Percentiles rank a stretch among this genome's conserved stretches.
These are phyloP conservation scores for Sphaerulina vaccinii DNA, from an alignment of 2,329 filamentous ascomycete species.

Conservation along the genomic window DNA sequence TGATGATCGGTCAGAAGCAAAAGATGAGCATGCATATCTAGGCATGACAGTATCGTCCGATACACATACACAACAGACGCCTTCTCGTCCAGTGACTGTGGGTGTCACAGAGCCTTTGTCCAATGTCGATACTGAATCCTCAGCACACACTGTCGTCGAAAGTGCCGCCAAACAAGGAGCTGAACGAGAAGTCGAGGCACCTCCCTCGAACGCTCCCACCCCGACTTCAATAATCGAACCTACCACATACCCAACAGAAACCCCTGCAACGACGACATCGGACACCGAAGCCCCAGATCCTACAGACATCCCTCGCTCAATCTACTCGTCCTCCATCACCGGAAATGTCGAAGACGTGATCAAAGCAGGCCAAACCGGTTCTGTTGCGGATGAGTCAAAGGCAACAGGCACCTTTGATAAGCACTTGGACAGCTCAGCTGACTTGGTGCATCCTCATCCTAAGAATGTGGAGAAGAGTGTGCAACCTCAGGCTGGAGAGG, in stretches of 20 bases:
- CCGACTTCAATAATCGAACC: conserved; percentile 10
- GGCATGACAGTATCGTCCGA: background rate
- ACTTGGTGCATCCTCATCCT: conserved; percentile 38
- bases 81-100: conserved; percentile 1
- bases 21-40: background rate
- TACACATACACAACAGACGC: background rate
- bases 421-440: conserved; percentile 32
- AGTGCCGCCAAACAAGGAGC: conserved; percentile 27
- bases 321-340: conserved; percentile 29
- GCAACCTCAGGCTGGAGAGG: conserved; percentile 37
- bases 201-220: conserved; percentile 26
- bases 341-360: conserved; percentile 20
- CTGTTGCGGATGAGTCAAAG: conserved; percentile 27
- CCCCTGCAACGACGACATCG: background rate
- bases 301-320: conserved; percentile 14
- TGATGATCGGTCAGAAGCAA: background rate
- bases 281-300: background rate
- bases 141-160: conserved; percentile 25
- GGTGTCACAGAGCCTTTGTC: background rate
- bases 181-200: conserved; percentile 21
- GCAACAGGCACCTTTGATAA: conserved; percentile 30
- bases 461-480: conserved; percentile 37
- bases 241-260: conserved; percentile 1
- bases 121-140: background rate
- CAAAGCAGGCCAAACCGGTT: conserved; percentile 10